Evolutionary conservation across 1,139 yeast species (phyloP), one percentile per base, ranked within the genome.

Genomic region (Zygosaccharomyces sapae): DNA sequence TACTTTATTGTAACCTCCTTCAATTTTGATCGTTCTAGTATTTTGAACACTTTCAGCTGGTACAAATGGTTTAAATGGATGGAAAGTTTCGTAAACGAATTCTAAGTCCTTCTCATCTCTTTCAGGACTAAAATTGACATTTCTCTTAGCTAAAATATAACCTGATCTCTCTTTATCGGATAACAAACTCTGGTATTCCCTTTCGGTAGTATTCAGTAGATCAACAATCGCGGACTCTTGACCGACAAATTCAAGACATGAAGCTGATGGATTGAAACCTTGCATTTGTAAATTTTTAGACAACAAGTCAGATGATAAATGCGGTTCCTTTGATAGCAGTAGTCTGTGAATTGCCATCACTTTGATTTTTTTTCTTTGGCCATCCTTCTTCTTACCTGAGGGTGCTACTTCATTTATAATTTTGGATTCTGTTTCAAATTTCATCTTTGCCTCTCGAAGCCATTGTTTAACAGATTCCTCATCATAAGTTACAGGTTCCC

Each of bases 261-360:
- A 56, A 9, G 60, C 33, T 1, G 69, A 59, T 1, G 83, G 75
- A 37, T 74, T 72, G 4, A 88, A 64, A 0, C 72, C 80, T 29
- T 65, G 61, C 7, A 70, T 70, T 10, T 64, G 65, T 47, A 89
- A 68, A 33, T 72, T 71, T 53, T 80, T 80, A 48, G 81, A 83
- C 18, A 90, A 75, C 61, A 90, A 69, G 47, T 89, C 95, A 6
- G 92, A 79, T 0, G 96, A 85, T 33, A 90, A 70, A 51, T 84
- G 86, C 24, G 94, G 83, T 1, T 80, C 79, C 54, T 81, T 80
- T 30, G 80, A 73, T 57, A 87, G 84, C 31, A 86, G 66, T 9
- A 86, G 67, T 58, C 87, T 87, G 54, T 85, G 88, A 40, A 90
- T 76, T 0, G 90, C 80, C 33, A 72, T 73, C 0, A 77, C 76